Percentiles rank a stretch among this genome's conserved stretches.
These are phyloP conservation scores for Naganishia randhawae DNA, from an alignment of 768 basidiomycete genomes.

Conservation along the genomic window DNA sequence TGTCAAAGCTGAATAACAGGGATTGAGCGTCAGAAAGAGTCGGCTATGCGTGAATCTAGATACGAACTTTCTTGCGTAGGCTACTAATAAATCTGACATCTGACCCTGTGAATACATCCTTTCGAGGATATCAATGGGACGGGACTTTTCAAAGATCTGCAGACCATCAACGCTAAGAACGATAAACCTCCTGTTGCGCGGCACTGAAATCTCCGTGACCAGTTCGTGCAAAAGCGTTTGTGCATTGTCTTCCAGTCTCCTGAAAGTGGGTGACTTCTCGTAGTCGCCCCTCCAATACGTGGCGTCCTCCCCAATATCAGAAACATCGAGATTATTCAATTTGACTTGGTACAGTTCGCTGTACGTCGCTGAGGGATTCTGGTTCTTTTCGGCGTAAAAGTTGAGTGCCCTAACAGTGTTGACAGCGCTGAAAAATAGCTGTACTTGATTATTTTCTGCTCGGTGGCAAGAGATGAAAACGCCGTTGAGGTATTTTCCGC, in stretches of 20 bases:
- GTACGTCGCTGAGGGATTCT: slow-evolving; percentile 12
- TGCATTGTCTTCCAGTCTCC: slow-evolving; percentile 7
- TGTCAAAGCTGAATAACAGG: slow-evolving; percentile 9
- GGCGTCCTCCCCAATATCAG: slow-evolving; percentile 15
- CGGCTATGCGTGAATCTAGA: not conserved
- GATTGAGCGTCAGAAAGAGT: not conserved
- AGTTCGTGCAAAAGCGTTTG: slow-evolving; percentile 56
- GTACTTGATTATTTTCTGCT: slow-evolving; percentile 3
- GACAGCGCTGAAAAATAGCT: slow-evolving; percentile 13
- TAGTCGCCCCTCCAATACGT: slow-evolving; percentile 12
- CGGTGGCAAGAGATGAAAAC: slow-evolving; percentile 15
- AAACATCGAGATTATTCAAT: not conserved
- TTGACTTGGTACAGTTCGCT: slow-evolving; percentile 4
- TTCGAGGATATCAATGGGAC: slow-evolving; percentile 76
- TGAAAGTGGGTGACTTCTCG: slow-evolving; percentile 6
- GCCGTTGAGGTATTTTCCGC: slow-evolving; percentile 15
- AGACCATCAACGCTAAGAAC: slow-evolving; percentile 80
- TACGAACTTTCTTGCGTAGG: slow-evolving; percentile 17
- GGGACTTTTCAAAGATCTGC: slow-evolving; percentile 71
- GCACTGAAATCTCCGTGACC: slow-evolving; percentile 72
- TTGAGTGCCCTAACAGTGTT: slow-evolving; percentile 21
- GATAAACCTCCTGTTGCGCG: slow-evolving; percentile 68
- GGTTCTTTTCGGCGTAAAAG: slow-evolving; percentile 16
- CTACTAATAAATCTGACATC: slow-evolving; percentile 61
- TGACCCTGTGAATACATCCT: slow-evolving; percentile 66